Evolutionary conservation across 805 yeast species (phyloP), one percentile per base, ranked within the genome.

Genomic region (Candida berthetii): DNA sequence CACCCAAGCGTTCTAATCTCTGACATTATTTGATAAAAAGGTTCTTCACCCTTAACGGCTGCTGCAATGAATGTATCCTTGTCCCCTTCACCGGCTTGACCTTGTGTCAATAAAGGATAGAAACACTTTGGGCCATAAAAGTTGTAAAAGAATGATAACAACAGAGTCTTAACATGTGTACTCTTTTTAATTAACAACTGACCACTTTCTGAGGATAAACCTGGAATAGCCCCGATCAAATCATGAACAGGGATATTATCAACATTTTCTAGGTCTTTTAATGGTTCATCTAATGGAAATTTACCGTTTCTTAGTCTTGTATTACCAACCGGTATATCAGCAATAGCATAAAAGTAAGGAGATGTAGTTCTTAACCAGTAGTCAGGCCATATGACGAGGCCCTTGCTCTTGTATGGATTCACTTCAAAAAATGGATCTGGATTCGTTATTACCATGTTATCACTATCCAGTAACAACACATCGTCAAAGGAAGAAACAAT

Each of bases 71-170:
- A 82, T 0, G 91, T 82, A 53, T 84, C 91, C 55, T 84, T 83
- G 54, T 84, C 91, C 39, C 91, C 90, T 64, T 83, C 85, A 22
- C 91, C 91, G 1, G 87, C 80, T 20, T 78, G 68, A 4, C 87
- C 87, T 54, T 82, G 90, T 0, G 87, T 74, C 47, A 84, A 66
- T 43, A 84, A 59, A 10, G 81, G 82, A 52, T 83, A 84, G 57
- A 77, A 84, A 62, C 72, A 78, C 8, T 67, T 60, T 1, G 88
- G 88, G 0, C 91, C 90, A 58, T 67, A 65, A 1, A 78, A 59
- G 49, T 84, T 83, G 57, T 84, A 84, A 58, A 81, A 83, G 33
- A 78, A 63, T 3, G 85, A 68, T 38, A 84, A 59, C 22, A 82
- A 55, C 35, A 83, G 54, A 0, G 87, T 79, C 44, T 69, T 71